Evolutionary conservation across 805 yeast species (phyloP), one percentile per base, ranked within the genome.

Genomic region (Kluyveromyces starmeri): DNA sequence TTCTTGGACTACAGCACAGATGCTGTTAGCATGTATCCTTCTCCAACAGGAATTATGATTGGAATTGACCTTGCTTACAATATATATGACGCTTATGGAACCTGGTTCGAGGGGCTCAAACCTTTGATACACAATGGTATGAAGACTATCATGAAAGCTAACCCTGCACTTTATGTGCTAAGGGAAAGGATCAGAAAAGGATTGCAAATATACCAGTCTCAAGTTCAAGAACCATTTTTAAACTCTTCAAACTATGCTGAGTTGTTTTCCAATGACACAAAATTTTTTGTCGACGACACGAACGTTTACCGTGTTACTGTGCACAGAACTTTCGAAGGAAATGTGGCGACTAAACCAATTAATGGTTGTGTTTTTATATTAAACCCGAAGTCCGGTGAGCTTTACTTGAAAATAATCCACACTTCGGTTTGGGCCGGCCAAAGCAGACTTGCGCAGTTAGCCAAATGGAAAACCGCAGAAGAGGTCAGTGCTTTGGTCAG

Each of bases 381-480:
- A 51, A 84, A 89, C 51, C 96, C 98, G 1, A 76, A 78, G 45
- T 74, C 88, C 1, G 98, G 98, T 22, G 96, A 88, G 52, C 59
- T 92, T 33, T 86, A 83, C 52, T 66, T 92, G 58, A 85, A 84
- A 52, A 74, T 92, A 36, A 84, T 92, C 39, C 97, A 89, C 50
- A 84, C 94, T 0, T 82, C 94, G 5, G 95, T 85, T 2, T 92
- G 96, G 94, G 80, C 95, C 3, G 99, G 99, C 13, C 97, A 92
- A 57, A 88, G 85, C 50, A 79, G 96, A 48, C 68, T 89, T 40
- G 80, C 92, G 19, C 96, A 92, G 52, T 62, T 92, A 44, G 88
- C 97, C 1, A 92, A 92, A 54, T 92, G 98, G 98, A 92, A 89
- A 55, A 78, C 97, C 1, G 97, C 98, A 0, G 99, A 92, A 59